These are phyloP conservation scores for Acer saccharum DNA, from an alignment of 345 rosid species.

Conservation along the genomic window DNA sequence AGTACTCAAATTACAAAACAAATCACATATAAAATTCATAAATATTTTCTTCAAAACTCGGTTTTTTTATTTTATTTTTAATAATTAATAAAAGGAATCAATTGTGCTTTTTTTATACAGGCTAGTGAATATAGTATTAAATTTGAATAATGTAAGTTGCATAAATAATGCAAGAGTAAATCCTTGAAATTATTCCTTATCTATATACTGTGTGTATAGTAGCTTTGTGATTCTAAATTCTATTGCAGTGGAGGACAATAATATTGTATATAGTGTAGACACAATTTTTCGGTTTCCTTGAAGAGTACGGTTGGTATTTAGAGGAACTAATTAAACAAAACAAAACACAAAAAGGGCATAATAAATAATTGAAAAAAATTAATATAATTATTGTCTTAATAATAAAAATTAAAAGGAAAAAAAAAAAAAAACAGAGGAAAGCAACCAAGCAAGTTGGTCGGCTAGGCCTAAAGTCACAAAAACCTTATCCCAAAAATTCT, in stretches of 20 bases:
- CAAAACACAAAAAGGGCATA: not conserved
- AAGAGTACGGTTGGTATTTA: conserved; percentile 12
- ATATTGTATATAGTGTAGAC: not conserved
- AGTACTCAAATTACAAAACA: no score
- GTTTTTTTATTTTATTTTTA: no score
- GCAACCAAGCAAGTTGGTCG: conserved; percentile 33
- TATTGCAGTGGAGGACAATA: not conserved
- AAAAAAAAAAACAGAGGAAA: not conserved
- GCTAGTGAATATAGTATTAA: not conserved
- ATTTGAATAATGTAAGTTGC: not conserved
- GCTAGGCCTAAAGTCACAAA: conserved; percentile 15
- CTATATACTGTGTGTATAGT: not conserved
- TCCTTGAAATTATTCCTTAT: not conserved
- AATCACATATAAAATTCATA: no score
- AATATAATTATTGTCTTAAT: not conserved
- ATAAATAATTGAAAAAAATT: not conserved
- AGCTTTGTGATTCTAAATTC: conserved; percentile 1
- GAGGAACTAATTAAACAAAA: not conserved
- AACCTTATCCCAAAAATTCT: conserved; percentile 31
- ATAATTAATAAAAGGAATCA: no score
- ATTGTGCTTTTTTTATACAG: no score
- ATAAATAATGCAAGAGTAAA: not conserved
- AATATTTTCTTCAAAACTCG: no score
- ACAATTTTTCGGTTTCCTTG: conserved; percentile 15
- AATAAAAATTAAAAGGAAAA: no score